Evolutionary conservation across 2,329 filamentous ascomycete species (phyloP), one percentile per base, ranked within the genome.

Genomic region (Aspergillus neoniger): DNA sequence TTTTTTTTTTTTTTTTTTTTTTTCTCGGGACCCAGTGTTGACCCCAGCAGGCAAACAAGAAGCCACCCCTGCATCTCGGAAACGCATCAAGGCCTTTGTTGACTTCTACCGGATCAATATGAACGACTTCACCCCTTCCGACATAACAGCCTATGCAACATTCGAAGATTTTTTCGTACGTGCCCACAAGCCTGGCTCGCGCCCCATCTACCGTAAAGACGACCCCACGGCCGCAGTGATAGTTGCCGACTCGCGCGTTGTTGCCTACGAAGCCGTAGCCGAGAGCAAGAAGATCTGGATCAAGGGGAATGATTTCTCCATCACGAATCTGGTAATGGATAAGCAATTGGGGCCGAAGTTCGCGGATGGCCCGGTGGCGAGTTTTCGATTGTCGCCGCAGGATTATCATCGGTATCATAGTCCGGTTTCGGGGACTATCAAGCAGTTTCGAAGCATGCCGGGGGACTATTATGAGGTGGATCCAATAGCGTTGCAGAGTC

Each of bases 371-470:
- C 68, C 74, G 0, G 67, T 81, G 8, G 79, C 77, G 5, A 79
- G 76, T 57, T 80, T 79, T 58, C 72, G 77, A 4, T 66, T 81
- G 2, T 76, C 72, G 25, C 77, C 78, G 10, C 79, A 81, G 69
- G 78, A 81, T 64, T 81, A 81, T 60, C 79, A 81, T 63, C 73
- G 79, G 4, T 81, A 77, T 62, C 79, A 81, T 67, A 75, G 73
- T 3, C 80, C 79, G 3, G 77, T 81, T 3, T 69, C 68, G 0
- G 79, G 80, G 1, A 74, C 55, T 3, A 68, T 81, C 2, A 74
- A 71, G 60, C 66, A 69, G 60, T 77, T 74, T 55, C 72, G 72
- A 51, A 72, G 73, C 9, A 74, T 81, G 15, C 75, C 77, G 0
- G 79, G 79, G 0, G 74, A 78, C 49, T 80, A 80, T 61, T 81